A percentile compares a stretch with the other conserved stretches of the same genome.
These are phyloP conservation scores for Populus nigra DNA, from an alignment of 345 rosid genomes.

Conservation along the genomic window DNA sequence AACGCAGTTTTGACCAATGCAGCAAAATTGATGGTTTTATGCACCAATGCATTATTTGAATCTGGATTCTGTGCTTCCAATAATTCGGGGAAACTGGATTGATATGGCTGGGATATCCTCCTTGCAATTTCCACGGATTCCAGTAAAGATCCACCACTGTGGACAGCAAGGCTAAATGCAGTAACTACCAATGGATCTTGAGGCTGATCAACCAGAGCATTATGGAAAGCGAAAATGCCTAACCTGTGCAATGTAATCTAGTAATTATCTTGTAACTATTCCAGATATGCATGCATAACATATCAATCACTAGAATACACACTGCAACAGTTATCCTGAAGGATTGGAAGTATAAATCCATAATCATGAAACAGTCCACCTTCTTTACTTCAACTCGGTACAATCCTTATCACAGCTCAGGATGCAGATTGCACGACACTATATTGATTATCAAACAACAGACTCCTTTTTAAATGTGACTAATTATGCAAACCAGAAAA, in stretches of 20 bases:
- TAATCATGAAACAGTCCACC: no score
- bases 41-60: conserved; percentile 22
- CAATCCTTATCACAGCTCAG: no score
- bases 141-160: conserved; percentile 60
- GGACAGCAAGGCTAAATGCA: conserved; percentile 65
- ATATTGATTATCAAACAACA: no score
- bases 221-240: conserved; percentile 69
- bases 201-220: conserved; percentile 57
- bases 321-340: no score
- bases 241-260: conserved; percentile 40
- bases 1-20: conserved; percentile 40
- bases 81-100: conserved; percentile 48
- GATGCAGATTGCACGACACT: no score
- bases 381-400: no score
- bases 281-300: not conserved
- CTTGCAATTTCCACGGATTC: conserved; percentile 64
- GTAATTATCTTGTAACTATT: not conserved
- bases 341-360: no score
- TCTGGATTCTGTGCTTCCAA: conserved; percentile 17
- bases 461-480: no score
- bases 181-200: conserved; percentile 68
- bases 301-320: not conserved
- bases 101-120: conserved; percentile 42
- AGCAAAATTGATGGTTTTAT: conserved; percentile 61
- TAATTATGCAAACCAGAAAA: no score